phyloP scores from a whole-genome alignment of 805 yeast species.

The Vanderwaltozyma yarrowii region DNA sequence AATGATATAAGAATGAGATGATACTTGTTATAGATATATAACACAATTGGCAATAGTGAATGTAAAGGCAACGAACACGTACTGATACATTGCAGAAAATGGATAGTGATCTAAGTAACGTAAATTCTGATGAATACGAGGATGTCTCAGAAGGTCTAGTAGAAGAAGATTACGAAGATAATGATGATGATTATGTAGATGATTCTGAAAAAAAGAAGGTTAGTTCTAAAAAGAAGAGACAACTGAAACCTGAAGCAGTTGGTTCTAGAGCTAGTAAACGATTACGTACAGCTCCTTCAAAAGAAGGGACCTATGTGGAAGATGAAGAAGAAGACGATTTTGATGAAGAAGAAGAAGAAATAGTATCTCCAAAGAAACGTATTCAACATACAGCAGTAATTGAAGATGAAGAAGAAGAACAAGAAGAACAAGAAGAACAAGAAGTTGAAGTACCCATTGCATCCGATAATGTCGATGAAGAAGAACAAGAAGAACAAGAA shows the following conservation, averaged over 20 bases:
- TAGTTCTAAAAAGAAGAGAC: neutral
- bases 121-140: conserved; percentile 1
- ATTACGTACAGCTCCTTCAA: neutral
- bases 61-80: no score
- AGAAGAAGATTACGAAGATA: conserved; percentile 7
- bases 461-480: conserved; percentile 19
- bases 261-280: neutral
- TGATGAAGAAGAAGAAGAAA: conserved; percentile 11
- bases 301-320: conserved; percentile 5
- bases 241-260: neutral
- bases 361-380: conserved; percentile 1
- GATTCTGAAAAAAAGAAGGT: conserved; percentile 2
- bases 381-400: neutral
- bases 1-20: no score
- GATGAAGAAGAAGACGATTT: conserved; percentile 4
- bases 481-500: conserved; percentile 7
- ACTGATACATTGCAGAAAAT: no score
- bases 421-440: conserved; percentile 11
- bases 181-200: conserved; percentile 13
- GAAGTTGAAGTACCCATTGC: no score
- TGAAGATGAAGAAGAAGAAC: conserved; percentile 4
- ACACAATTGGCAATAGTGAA: no score
- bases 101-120: conserved; percentile 1
- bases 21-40: no score
- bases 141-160: conserved; percentile 5